These are phyloP conservation scores for Dissophora globulifera DNA, from an alignment of 192 early-diverging fungal species.

Conservation along the genomic window DNA sequence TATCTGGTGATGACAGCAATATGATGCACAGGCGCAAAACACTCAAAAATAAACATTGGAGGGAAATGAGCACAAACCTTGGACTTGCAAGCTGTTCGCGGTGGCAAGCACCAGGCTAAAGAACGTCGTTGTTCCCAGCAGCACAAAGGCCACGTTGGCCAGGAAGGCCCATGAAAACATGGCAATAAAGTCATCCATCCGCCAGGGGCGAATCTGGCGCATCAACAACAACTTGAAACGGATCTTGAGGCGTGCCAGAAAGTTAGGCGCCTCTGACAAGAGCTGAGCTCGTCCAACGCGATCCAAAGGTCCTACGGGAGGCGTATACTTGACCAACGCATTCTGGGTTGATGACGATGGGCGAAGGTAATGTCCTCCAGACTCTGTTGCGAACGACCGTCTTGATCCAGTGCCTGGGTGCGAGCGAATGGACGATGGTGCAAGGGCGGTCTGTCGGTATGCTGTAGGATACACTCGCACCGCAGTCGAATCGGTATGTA, in stretches of 20 bases:
- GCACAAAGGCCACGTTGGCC: conserved; percentile 84
- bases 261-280: conserved; percentile 65
- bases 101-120: conserved; percentile 81
- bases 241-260: conserved; percentile 69
- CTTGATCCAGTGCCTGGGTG: conserved; percentile 1
- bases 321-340: conserved; percentile 48
- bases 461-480: background rate
- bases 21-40: no score
- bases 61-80: conserved; percentile 59
- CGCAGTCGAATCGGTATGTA: background rate
- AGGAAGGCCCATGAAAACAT: conserved; percentile 90
- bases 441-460: conserved; percentile 8
- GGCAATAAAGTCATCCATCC: conserved; percentile 89
- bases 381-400: conserved; percentile 10
- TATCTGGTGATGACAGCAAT: background rate
- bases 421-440: conserved; percentile 14
- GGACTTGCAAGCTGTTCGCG: conserved; percentile 86
- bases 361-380: background rate
- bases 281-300: conserved; percentile 60
- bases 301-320: conserved; percentile 33
- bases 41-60: background rate
- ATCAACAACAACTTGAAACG: conserved; percentile 70
- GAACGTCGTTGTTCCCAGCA: conserved; percentile 91
- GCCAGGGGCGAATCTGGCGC: conserved; percentile 78
- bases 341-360: conserved; percentile 3